A percentile compares a stretch with the other conserved stretches of the same genome.
phyloP scores from a whole-genome alignment of 208 protist species.

The Leishmania tropica region DNA sequence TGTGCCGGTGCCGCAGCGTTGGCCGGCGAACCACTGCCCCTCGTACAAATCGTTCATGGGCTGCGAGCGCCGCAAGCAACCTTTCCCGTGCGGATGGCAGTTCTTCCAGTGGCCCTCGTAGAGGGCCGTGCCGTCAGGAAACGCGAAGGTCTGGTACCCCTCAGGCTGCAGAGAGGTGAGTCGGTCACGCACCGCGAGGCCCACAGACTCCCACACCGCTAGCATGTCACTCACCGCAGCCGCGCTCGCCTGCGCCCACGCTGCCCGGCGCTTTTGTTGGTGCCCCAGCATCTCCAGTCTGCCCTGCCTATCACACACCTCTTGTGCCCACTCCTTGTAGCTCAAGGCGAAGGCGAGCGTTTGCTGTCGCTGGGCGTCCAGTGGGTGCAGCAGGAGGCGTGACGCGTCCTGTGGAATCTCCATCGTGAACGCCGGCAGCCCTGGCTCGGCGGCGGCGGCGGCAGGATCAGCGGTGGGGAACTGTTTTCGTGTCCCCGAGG shows the following conservation, averaged over 20 bases:
- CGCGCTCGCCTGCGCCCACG: constrained; percentile 45
- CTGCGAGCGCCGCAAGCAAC: constrained; percentile 51
- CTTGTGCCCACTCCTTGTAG: constrained; percentile 32
- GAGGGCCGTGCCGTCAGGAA: constrained; percentile 71
- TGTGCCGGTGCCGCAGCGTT: constrained; percentile 74
- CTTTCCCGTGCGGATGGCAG: constrained; percentile 82
- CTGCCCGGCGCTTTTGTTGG: constrained; percentile 59
- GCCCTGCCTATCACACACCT: constrained; percentile 43
- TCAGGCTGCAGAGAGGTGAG: constrained; percentile 60
- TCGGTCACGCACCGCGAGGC: constrained; percentile 60
- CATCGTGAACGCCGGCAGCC: constrained; percentile 16
- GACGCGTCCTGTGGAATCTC: constrained; percentile 44
- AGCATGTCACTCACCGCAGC: constrained; percentile 37
- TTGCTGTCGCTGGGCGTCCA: constrained; percentile 51
- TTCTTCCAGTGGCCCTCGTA: constrained; percentile 94
- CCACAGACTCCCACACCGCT: constrained; percentile 54
- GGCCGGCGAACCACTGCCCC: constrained; percentile 86
- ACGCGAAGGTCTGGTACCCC: constrained; percentile 83
- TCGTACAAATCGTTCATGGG: constrained; percentile 80
- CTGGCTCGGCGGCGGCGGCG: neutral
- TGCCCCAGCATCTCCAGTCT: constrained; percentile 44
- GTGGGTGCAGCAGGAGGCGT: constrained; percentile 44
- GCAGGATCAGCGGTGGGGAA: neutral
- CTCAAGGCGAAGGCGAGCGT: constrained; percentile 39
- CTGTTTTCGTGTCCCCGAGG: neutral